Evolutionary conservation across 139 green algal genomes (phyloP).

Genomic region (Asterochloris erici): DNA sequence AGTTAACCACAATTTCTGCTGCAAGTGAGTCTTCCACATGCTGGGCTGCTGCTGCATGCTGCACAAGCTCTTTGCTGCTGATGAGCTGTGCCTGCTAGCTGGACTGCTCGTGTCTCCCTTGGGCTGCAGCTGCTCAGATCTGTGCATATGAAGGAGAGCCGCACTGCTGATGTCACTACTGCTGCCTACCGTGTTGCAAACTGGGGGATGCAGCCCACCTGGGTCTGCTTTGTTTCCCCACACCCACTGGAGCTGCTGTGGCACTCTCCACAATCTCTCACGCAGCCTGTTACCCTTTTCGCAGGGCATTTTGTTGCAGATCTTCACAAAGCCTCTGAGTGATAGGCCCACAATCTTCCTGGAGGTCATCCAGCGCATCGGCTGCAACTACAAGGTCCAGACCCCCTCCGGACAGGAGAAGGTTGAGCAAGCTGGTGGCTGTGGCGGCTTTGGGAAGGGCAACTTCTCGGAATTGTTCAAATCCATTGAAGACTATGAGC

Average conservation of each 20-base stretch:
- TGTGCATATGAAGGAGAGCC: too few relatives aligned
- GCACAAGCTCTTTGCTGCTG: too few relatives aligned
- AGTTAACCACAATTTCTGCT: too few relatives aligned
- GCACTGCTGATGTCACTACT: too few relatives aligned
- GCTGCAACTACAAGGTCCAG: conserved; percentile 52
- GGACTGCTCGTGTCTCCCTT: too few relatives aligned
- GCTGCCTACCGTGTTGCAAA: too few relatives aligned
- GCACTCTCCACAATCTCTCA: not conserved
- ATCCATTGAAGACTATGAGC: conserved; percentile 66
- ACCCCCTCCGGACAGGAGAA: not conserved
- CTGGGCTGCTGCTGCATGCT: too few relatives aligned
- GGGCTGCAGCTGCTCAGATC: too few relatives aligned
- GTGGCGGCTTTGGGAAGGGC: conserved; percentile 97
- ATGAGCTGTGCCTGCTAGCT: too few relatives aligned
- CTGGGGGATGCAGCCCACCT: too few relatives aligned
- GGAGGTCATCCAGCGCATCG: conserved; percentile 97
- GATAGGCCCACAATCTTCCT: conserved; percentile 94
- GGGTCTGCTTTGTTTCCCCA: not conserved
- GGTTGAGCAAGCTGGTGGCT: conserved; percentile 83
- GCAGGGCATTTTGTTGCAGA: conserved; percentile 90
- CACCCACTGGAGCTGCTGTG: not conserved
- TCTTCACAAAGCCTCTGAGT: conserved; percentile 87
- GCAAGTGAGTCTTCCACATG: too few relatives aligned
- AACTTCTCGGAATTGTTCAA: conserved; percentile 98
- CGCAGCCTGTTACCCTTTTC: not conserved